Base-by-base conservation (phyloP, 2,329 filamentous ascomycete genomes). In the Aureobasidium sp. region DNA sequence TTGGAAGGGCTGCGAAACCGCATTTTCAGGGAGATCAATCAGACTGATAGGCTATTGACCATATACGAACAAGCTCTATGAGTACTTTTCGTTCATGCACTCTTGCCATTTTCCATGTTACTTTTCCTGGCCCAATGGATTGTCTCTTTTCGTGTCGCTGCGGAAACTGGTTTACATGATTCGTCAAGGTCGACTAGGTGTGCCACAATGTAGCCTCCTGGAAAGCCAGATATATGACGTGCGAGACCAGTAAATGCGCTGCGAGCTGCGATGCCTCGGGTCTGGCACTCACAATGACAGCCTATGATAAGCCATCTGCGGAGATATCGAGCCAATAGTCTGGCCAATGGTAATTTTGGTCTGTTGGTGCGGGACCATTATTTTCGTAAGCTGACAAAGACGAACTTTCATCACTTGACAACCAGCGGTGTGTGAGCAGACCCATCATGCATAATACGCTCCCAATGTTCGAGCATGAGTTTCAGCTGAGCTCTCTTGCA, bases 401-500 rank as follows among this genome's bases (percentile, higher is more conserved):
- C 16, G n/a, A 5, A 6, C 7, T 10, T 5, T 27, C n/a, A 15
- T 61, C 59, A 45, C 30, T 53, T 61, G 39, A 36, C 39, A 29
- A 29, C 27, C 48, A 61, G 21, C 11, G 48, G 59, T 11, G 29
- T 54, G 27, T 63, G 62, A 2, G 48, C 45, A 21, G 57, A 49
- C 6, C 62, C 58, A n/a, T 60, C 48, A 30, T 61, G 49, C 27
- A 61, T 10, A 16, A 57, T 45, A 3, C 45, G 34, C 32, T 63
- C 62, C 62, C 62, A 63, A 36, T 63, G 41, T 15, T 48, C 47
- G 10, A 61, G 58, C 48, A 49, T 63, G 5, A 42, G 11, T n/a
- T 52, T 37, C 16, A 62, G 30, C 10, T 62, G 48, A 3, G 34
- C 59, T 32, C 59, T 36, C 16, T 61, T 61, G 49, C 62, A 63